Conservation (phyloP, 2,329 filamentous ascomycete species). For the Penicillium sp. region DNA sequence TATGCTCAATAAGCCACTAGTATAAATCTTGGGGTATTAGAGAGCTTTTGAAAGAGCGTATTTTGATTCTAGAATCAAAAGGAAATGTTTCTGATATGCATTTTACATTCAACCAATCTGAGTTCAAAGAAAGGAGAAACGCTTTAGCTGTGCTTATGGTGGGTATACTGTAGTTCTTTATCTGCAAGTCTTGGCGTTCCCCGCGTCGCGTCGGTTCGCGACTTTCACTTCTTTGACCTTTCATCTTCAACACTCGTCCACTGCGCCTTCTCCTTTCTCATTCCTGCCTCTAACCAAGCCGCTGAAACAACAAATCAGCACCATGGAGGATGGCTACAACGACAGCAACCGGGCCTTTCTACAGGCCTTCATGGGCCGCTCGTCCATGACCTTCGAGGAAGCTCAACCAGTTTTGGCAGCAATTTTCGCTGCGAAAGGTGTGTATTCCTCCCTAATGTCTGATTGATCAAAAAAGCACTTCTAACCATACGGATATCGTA, state of each 20-base stretch:
- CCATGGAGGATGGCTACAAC: conserved; percentile 44
- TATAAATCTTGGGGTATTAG: neutral
- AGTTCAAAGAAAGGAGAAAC: neutral
- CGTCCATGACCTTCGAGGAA: conserved; percentile 73
- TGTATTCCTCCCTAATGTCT: neutral
- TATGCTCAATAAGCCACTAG: neutral
- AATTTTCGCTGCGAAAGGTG: conserved; percentile 64
- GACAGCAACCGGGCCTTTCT: conserved; percentile 83
- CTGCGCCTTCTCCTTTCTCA: neutral
- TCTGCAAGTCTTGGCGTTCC: conserved; percentile 13
- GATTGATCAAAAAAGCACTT: neutral
- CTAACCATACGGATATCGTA: conserved; percentile 18
- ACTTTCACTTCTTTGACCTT: neutral
- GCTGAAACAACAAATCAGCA: neutral
- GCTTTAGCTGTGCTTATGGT: neutral
- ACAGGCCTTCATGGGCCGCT: conserved; percentile 79
- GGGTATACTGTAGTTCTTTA: neutral
- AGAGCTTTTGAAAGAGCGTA: neutral
- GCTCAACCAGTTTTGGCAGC: conserved; percentile 71
- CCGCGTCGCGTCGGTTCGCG: conserved; percentile 19
- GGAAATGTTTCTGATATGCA: neutral
- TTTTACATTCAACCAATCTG: neutral
- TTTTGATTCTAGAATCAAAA: no score
- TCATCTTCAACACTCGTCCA: neutral
- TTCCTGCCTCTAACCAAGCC: neutral